These are phyloP conservation scores for Strobilomyces confusus DNA, from an alignment of 768 basidiomycete genomes.

Conservation along the genomic window DNA sequence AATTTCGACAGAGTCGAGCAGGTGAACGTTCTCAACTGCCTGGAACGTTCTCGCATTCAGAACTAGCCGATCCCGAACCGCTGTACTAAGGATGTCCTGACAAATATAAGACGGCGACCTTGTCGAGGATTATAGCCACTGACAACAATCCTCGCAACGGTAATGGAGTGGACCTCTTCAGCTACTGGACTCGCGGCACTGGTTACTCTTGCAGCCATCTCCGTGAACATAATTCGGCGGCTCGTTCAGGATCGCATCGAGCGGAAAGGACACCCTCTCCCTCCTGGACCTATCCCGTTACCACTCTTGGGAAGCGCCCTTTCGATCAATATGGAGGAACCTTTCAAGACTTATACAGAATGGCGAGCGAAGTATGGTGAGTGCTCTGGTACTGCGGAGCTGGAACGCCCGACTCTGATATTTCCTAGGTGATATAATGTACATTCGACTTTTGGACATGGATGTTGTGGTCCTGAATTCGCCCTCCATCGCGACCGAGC, in stretches of 20 bases:
- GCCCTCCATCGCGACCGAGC: conserved; percentile 37
- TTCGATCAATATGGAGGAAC: conserved; percentile 12
- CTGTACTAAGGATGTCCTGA: neutral
- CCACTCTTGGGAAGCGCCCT: conserved; percentile 20
- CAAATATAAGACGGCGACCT: conserved; percentile 5
- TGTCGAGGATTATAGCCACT: neutral
- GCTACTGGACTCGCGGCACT: conserved; percentile 3
- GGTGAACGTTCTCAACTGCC: too few species aligned
- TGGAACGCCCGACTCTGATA: neutral
- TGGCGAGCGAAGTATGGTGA: conserved; percentile 20
- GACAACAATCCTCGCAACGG: neutral
- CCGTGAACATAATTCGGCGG: neutral
- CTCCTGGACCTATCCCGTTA: conserved; percentile 19
- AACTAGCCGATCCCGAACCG: neutral
- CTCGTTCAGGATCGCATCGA: conserved; percentile 6
- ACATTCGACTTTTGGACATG: conserved; percentile 44
- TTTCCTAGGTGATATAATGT: conserved; percentile 41
- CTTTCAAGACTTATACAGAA: conserved; percentile 15
- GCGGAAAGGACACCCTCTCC: conserved; percentile 12
- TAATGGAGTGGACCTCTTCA: conserved; percentile 11
- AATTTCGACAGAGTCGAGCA: too few species aligned
- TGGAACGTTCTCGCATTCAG: too few species aligned
- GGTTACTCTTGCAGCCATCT: neutral
- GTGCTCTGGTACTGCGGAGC: neutral
- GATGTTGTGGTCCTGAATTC: conserved; percentile 45